Base-by-base conservation (phyloP, 306 rosid species). In the Inga laurina region DNA sequence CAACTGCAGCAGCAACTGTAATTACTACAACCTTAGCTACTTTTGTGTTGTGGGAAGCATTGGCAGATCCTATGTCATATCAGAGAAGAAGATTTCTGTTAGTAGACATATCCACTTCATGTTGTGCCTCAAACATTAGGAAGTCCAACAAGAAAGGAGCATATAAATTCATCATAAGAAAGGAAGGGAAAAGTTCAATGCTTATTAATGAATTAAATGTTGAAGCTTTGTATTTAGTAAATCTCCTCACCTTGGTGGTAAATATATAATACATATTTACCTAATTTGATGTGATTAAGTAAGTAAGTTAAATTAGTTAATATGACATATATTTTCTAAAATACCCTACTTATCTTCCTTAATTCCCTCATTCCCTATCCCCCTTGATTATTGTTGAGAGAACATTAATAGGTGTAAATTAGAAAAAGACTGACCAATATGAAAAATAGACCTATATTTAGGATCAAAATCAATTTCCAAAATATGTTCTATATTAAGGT, bases 31-130 rank as follows among this genome's bases (percentile, higher is more conserved):
- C 21, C 73, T 43, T 56, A 19, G 81, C 76, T 48, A 22, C 74
- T 67, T 72, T 89, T 80, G 54, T 80, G 77, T 86, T 83, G 74
- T 83, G 79, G 76, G 89, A 87, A 51, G 83, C 85, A 81, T 75
- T 46, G 22, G 68, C 76, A 59, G 88, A 83, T 46, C 74, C 83
- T 46, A 11, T 13, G 78, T 66, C 83, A 75, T 82, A 83, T 88
- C 85, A 70, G 84, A 79, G 16, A 85, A 77, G 79, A 27, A 80
- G 4, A 44, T 19, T 41, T 18, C 4, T 59, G 30, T 83, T 49
- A 69, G 22, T 44, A 12, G 43, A 75, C 30, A 84, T 48, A 5
- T 75, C 15, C 51, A 37, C 34, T 78, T 73, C 45, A 13, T 12
- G 67, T 56, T 67, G 74, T 72, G 80, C 45, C n/a, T 52, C 61